Percentiles rank a stretch among this genome's conserved stretches.
Conservation (phyloP, 129 eudicot genomes). For the Solidago caesia region DNA sequence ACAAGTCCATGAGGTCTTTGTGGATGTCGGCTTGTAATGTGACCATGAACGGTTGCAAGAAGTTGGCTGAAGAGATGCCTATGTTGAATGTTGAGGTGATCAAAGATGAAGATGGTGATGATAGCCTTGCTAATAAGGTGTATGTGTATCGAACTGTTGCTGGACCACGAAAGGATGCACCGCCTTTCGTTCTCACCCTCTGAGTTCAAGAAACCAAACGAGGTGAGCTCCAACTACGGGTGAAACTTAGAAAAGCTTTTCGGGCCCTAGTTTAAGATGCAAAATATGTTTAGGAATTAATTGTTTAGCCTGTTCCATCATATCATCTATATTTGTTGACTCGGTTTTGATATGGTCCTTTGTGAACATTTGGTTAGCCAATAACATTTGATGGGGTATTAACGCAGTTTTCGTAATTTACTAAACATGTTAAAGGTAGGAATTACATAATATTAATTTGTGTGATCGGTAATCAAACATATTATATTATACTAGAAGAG, state of each 20-base stretch:
- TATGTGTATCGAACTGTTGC: conserved; percentile 74
- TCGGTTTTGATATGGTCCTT: not conserved
- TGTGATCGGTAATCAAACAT: too few species aligned
- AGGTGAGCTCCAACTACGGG: not conserved
- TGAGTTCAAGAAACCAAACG: conserved; percentile 10
- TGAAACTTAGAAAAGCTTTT: not conserved
- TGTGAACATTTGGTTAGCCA: not conserved
- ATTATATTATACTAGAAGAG: too few species aligned
- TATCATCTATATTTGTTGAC: not conserved
- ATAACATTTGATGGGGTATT: not conserved
- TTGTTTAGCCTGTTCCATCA: not conserved
- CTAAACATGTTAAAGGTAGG: too few species aligned
- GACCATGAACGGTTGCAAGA: conserved; percentile 55
- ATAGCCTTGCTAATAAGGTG: conserved; percentile 45
- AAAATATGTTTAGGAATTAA: not conserved
- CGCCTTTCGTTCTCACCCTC: conserved; percentile 56
- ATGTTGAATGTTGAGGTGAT: conserved; percentile 73
- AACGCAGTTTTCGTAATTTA: too few species aligned
- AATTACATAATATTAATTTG: too few species aligned
- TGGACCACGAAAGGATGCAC: conserved; percentile 73
- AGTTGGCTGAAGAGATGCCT: conserved; percentile 48
- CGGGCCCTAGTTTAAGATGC: not conserved
- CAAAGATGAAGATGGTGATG: conserved; percentile 46
- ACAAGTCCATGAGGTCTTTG: conserved; percentile 67
- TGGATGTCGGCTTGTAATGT: conserved; percentile 80